Evolutionary conservation across 768 basidiomycete genomes (phyloP), one percentile per base, ranked within the genome.

Genomic region (Collybiopsis confluens): DNA sequence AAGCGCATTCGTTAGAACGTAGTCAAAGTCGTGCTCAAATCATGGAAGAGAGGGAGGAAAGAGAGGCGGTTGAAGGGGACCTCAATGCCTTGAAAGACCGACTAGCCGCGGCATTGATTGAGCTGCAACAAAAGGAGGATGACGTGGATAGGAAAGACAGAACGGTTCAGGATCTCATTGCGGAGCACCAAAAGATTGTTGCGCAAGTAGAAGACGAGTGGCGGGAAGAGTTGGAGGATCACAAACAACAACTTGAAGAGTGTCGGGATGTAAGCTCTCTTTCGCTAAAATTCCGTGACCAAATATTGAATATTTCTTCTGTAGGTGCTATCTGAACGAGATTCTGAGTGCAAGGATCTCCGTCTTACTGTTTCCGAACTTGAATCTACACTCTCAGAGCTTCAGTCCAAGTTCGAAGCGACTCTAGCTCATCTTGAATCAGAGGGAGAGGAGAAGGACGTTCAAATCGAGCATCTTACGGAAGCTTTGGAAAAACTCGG

Each of bases 171-270:
- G 89, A 94, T 45, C 66, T 96, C 42, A 77, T 92, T 4, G 71
- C 70, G 5, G 88, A 92, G 62, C 88, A 91, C 63, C 77, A 84
- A 49, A 76, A 81, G 26, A 86, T 90, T 50, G 81, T 92, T 2
- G 78, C 80, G 18, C 77, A 79, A 2, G 85, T 92, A 6, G 90
- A 92, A 61, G 81, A 85, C 40, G 90, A 91, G 61, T 96, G 92
- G 92, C 73, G 86, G 52, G 89, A 88, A 2, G 94, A 96, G 64
- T 84, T 95, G 2, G 84, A 92, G 57, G 90, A 92, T 58, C 83
- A 84, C 1, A 76, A 86, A 55, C 79, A 75, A 2, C 90, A 91
- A 60, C 82, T 86, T 0, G 90, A 92, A 53, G 90, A 95, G 65
- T 74, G 90, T 15, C 77, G 79, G 23, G 88, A 89, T 66, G 88